Conservation (phyloP, 257 asterid species). For the Salvia miltiorrhiza region DNA sequence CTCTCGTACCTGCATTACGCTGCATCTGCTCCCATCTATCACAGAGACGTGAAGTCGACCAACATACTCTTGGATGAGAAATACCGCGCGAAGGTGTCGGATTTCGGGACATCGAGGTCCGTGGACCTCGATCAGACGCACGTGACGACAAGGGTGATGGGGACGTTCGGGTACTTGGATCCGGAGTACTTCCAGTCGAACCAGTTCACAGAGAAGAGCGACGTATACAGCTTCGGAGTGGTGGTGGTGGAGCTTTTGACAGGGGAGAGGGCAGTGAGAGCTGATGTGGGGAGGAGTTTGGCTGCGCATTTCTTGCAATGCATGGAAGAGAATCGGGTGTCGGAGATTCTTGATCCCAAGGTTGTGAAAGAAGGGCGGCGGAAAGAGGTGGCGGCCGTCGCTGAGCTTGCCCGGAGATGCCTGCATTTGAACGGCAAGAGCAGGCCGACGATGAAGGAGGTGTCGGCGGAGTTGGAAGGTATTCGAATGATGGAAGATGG, state of each 20-base stretch:
- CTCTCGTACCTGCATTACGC: conserved; percentile 16
- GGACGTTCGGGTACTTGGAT: conserved; percentile 37
- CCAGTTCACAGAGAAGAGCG: conserved; percentile 34
- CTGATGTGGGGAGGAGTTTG: conserved; percentile 22
- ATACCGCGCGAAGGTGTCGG: conserved; percentile 13
- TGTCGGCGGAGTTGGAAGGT: no score
- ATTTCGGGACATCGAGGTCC: conserved; percentile 24
- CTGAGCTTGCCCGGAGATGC: no score
- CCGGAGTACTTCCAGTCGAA: conserved; percentile 37
- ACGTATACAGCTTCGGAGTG: conserved; percentile 32
- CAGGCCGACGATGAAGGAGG: no score
- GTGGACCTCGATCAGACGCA: conserved; percentile 14
- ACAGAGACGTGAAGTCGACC: conserved; percentile 24
- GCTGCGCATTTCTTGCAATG: conserved; percentile 28
- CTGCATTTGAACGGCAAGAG: no score
- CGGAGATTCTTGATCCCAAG: conserved; percentile 23
- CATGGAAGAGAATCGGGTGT: conserved; percentile 21
- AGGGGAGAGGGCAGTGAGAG: conserved; percentile 25
- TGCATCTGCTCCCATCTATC: conserved; percentile 14
- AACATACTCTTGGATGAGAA: conserved; percentile 31
- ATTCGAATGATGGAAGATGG: no score
- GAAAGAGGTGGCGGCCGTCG: no score
- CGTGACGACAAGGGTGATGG: conserved; percentile 18
- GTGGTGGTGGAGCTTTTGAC: conserved; percentile 37
- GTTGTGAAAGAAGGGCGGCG: no score